phyloP scores from a whole-genome alignment of 306 rosid species.

The Dalbergia oliveri region DNA sequence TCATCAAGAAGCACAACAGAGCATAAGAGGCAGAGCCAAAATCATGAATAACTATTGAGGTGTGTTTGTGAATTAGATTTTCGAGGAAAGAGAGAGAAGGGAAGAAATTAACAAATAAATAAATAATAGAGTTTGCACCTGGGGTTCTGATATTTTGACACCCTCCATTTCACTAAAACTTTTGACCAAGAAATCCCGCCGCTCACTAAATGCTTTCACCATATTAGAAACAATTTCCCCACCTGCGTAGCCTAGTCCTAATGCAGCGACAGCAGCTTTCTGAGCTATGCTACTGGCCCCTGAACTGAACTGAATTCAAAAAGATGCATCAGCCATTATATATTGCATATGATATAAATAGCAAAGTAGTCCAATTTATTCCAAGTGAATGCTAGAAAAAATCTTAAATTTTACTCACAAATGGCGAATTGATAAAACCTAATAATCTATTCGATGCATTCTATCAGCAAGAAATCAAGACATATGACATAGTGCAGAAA shows the following conservation, averaged over 20 bases:
- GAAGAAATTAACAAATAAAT: slow-evolving; percentile 20
- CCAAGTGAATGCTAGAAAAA: slow-evolving; percentile 29
- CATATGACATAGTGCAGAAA: background rate
- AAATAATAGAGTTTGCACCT: slow-evolving; percentile 56
- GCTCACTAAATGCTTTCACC: slow-evolving; percentile 94
- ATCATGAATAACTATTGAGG: slow-evolving; percentile 9
- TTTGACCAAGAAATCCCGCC: slow-evolving; percentile 89
- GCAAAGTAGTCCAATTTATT: slow-evolving; percentile 25
- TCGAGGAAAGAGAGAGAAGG: no score
- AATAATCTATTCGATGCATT: slow-evolving; percentile 26
- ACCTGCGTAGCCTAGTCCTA: slow-evolving; percentile 94
- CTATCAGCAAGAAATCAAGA: slow-evolving; percentile 26
- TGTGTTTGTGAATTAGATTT: no score
- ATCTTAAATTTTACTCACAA: slow-evolving; percentile 14
- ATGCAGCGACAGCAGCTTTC: slow-evolving; percentile 94
- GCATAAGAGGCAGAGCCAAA: background rate
- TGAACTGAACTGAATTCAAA: slow-evolving; percentile 77
- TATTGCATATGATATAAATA: slow-evolving; percentile 10
- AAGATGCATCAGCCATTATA: slow-evolving; percentile 41
- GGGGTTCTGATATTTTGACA: slow-evolving; percentile 85
- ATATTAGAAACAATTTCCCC: slow-evolving; percentile 84
- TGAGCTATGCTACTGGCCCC: slow-evolving; percentile 95
- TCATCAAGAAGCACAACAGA: slow-evolving; percentile 15
- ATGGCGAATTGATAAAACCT: slow-evolving; percentile 25
- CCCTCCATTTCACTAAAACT: slow-evolving; percentile 81